Evolutionary conservation across 2,329 filamentous ascomycete species (phyloP).

Genomic region (Penicillium occitanis): DNA sequence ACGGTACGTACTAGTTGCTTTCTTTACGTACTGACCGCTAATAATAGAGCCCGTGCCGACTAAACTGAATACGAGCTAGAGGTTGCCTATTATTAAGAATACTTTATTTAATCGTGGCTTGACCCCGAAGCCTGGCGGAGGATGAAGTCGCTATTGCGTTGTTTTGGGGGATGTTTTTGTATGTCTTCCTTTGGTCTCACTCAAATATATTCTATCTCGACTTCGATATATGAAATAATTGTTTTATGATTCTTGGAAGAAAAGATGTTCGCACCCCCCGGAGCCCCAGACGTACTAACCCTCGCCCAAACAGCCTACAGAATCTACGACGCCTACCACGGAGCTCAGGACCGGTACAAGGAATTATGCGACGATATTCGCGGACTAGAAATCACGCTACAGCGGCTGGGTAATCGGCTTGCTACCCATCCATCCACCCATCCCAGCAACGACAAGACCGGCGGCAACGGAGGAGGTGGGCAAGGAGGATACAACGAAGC

Average conservation of each 20-base stretch:
- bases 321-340: slow-evolving; percentile 4
- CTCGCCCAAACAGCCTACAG: neutral
- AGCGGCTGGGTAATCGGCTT: slow-evolving; percentile 3
- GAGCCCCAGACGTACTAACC: neutral
- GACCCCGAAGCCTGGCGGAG: neutral
- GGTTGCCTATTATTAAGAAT: neutral
- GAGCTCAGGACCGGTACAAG: neutral
- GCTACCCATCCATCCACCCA: neutral
- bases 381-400: neutral
- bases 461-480: neutral
- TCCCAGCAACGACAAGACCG: neutral
- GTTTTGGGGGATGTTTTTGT: neutral
- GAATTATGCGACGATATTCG: slow-evolving; percentile 1
- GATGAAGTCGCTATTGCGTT: neutral
- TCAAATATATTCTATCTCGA: neutral
- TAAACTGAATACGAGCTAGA: neutral
- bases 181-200: neutral
- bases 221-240: neutral
- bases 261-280: slow-evolving; percentile 2
- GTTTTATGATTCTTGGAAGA: neutral
- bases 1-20: neutral
- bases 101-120: neutral
- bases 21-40: neutral
- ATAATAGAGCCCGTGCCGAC: neutral
- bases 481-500: neutral